Base-by-base conservation (phyloP, 116 monocot species). In the Cymodocea nodosa region DNA sequence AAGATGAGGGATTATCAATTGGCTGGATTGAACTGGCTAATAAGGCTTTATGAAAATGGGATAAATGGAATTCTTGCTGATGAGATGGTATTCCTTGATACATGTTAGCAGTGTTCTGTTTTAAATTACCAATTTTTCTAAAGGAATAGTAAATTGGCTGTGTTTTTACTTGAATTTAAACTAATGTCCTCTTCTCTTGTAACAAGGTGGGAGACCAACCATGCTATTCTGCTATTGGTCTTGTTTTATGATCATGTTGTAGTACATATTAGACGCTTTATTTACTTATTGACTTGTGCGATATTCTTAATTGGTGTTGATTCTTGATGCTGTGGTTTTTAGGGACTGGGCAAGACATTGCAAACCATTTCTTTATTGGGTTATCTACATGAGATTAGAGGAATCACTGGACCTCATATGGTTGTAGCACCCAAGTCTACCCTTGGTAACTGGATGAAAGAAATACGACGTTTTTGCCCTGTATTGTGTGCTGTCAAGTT, bases 311-410 rank as follows among this genome's bases (percentile, higher is more conserved):
- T 22, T 40, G 52, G 56, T 63, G n/a, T 2, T 52, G 16, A 51
- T 23, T 51, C 51, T 40, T 61, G 12, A 34, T 49, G 13, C 9
- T 20, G 25, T 53, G 15, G 58, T 65, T 10, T 73, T 14, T 52
- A 98, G 98, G 98, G 98, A 79, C 98, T 98, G 81, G 98, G 98
- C n/a, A 98, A 98, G 79, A 98, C 98, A 64, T 69, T 98, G 75
- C 98, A 98, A 75, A 92, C 89, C 50, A 98, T 98, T 37, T 98
- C 98, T 49, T 62, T 98, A 15, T 69, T 98, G 54, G 98, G 98
- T 40, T 98, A 98, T 79, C 60, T 98, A 59, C 74, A 92, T 64
- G 98, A 98, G 60, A 92, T 86, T 54, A 84, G 92, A 86, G 98
- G 98, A 64, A 92, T 98, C 62, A 80, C 81, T 51, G 98, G 98